These are phyloP conservation scores for Aspergillus fumigatus DNA, from an alignment of 2,329 filamentous ascomycete species.

Conservation along the genomic window DNA sequence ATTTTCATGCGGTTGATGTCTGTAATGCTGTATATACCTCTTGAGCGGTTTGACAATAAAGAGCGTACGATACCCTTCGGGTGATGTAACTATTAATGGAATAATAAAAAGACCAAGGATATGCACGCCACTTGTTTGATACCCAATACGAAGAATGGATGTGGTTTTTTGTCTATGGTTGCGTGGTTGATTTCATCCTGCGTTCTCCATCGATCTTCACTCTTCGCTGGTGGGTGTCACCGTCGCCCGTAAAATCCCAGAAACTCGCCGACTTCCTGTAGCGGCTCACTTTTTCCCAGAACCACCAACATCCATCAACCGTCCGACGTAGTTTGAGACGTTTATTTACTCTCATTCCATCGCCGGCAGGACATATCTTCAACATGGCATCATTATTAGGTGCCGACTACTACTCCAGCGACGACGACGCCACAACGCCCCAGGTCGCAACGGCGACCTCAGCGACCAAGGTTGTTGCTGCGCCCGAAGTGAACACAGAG, in stretches of 20 bases:
- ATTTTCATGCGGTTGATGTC: constrained; percentile 20
- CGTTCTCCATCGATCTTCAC: constrained; percentile 14
- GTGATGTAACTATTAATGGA: not conserved
- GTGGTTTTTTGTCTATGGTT: not conserved
- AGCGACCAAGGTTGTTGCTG: constrained; percentile 42
- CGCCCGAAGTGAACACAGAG: constrained; percentile 53
- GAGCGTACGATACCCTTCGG: constrained; percentile 33
- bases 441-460: constrained; percentile 23
- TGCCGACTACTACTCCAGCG: constrained; percentile 45
- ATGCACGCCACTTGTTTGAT: not conserved
- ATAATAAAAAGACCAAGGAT: not conserved
- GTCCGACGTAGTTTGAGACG: constrained; percentile 6
- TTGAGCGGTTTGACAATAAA: constrained; percentile 34
- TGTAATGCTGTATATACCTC: constrained; percentile 37
- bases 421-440: constrained; percentile 39
- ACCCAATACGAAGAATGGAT: not conserved
- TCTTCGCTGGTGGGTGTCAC: constrained; percentile 20
- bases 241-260: constrained; percentile 32
- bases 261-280: constrained; percentile 1
- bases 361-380: not conserved
- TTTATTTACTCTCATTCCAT: not conserved
- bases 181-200: not conserved
- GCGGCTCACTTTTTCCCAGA: constrained; percentile 4
- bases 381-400: constrained; percentile 44
- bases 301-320: constrained; percentile 7